Base-by-base conservation (phyloP, 352 stramenopile genomes). In the Halophytophthora polymorphica region DNA sequence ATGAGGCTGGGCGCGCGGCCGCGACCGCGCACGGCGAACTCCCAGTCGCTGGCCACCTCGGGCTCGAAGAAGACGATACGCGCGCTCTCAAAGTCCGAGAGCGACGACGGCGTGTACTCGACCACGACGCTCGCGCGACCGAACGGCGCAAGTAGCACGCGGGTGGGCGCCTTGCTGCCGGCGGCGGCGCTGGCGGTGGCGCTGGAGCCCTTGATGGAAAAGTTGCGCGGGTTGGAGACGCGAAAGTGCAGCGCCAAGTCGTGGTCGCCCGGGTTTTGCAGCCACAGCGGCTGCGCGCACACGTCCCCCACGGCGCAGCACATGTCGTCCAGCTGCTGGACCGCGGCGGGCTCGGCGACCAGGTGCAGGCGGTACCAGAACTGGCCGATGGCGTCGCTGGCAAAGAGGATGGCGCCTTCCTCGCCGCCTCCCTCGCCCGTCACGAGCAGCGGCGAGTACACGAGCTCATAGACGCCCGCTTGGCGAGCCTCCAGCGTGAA, bases 321-420 rank as follows among this genome's bases (percentile, higher is more conserved):
- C 67, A 98, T 96, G 43, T 86, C 61, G 6, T 80, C 64, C 6
- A 98, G 61, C 19, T 58, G 48, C 10, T 83, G 73, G 0, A 70
- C 54, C 8, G 58, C 42, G 0, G 89, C 69, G 6, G 62, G 35
- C n/a, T 82, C 71, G 6, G 90, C 92, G 1, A 73, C 23, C 6
- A 98, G 65, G 23, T 84, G 53, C 3, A 98, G 69, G 3, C 84
- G 55, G 49, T 98, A 98, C 88, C 93, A 98, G 36, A 98, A 96
- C 61, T 98, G 88, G 0, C 94, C 94, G 8, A 97, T 86, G 14
- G 77, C 65, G 18, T 95, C 83, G 45, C 95, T 96, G 0, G 80
- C 73, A 54, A 98, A 98, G 2, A 90, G 58, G 14, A 98, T 81
- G 0, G 85, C 86, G 1, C 94, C 94, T 35, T 83, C 66, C 18